phyloP scores from a whole-genome alignment of 1,284 basidiomycete genomes.

The Rhizoctonia solani region DNA sequence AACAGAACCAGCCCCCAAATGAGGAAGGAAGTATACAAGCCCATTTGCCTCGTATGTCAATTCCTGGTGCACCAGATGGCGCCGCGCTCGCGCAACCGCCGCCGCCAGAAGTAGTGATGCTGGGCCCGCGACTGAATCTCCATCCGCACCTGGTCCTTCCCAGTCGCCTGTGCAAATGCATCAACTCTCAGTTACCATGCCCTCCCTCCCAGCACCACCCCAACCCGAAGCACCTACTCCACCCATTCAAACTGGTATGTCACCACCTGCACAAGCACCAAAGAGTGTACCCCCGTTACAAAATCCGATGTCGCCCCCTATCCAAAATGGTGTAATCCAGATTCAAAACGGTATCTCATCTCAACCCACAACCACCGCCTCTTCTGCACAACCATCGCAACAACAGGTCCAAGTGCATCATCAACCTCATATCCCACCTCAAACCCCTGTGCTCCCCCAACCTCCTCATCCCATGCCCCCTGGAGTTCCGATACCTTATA shows the following conservation, averaged over 20 bases:
- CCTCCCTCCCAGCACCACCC: neutral
- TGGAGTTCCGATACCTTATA: constrained; percentile 1
- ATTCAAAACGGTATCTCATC: neutral
- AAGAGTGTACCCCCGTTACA: neutral
- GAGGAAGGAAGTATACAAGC: neutral
- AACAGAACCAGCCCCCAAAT: neutral
- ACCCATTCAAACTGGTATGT: neutral
- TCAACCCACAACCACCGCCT: too few relatives aligned
- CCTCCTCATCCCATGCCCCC: neutral
- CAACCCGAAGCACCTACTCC: neutral
- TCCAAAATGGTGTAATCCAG: neutral
- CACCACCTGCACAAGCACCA: neutral
- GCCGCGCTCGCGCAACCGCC: too few relatives aligned
- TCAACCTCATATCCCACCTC: neutral
- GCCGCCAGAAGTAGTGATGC: neutral
- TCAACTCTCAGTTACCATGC: neutral
- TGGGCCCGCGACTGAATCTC: neutral
- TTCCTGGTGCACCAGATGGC: neutral
- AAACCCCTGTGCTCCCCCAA: neutral
- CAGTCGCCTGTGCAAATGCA: neutral
- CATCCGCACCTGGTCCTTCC: neutral
- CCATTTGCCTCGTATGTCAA: neutral
- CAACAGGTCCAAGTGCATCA: neutral
- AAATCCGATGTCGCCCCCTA: neutral
- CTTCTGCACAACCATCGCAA: neutral